Evolutionary conservation across 768 basidiomycete species (phyloP).

Genomic region (Phaeotremella skinneri): DNA sequence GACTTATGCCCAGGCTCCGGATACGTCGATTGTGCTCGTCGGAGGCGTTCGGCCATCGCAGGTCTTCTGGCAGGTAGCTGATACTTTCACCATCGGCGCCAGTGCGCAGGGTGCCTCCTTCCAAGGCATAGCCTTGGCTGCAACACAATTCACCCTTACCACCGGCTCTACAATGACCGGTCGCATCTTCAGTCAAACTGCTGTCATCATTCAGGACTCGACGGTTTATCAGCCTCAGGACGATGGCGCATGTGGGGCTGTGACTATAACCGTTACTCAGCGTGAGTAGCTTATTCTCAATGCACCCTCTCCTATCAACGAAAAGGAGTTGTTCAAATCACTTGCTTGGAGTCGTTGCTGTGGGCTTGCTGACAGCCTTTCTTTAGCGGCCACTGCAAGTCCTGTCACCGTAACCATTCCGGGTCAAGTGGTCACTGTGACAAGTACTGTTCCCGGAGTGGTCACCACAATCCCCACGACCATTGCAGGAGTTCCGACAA

Average conservation of each 20-base stretch:
- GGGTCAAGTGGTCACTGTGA: not conserved
- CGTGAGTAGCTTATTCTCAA: conserved; percentile 8
- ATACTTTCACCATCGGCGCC: conserved; percentile 13
- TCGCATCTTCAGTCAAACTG: conserved; percentile 13
- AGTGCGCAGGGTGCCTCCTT: conserved; percentile 20
- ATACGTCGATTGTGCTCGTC: conserved; percentile 16
- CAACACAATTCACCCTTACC: conserved; percentile 14
- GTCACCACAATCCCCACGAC: conserved; percentile 2
- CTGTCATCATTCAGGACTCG: conserved; percentile 11
- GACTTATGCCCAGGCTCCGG: conserved; percentile 16
- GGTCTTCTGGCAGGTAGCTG: conserved; percentile 26
- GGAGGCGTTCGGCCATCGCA: conserved; percentile 20
- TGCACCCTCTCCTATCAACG: not conserved
- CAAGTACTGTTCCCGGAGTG: not conserved
- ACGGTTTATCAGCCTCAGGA: conserved; percentile 13
- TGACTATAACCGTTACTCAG: conserved; percentile 13
- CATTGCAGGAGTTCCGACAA: conserved; percentile 1
- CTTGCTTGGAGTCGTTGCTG: not conserved
- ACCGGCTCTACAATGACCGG: conserved; percentile 17
- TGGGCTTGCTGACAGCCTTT: not conserved
- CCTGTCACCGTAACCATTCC: conserved; percentile 2
- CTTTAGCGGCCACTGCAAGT: not conserved
- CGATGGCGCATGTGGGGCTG: not conserved
- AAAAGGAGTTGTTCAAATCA: not conserved
- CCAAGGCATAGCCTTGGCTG: conserved; percentile 22